These are phyloP conservation scores for Eutypa lata DNA, from an alignment of 2,329 filamentous ascomycete genomes.

Conservation along the genomic window DNA sequence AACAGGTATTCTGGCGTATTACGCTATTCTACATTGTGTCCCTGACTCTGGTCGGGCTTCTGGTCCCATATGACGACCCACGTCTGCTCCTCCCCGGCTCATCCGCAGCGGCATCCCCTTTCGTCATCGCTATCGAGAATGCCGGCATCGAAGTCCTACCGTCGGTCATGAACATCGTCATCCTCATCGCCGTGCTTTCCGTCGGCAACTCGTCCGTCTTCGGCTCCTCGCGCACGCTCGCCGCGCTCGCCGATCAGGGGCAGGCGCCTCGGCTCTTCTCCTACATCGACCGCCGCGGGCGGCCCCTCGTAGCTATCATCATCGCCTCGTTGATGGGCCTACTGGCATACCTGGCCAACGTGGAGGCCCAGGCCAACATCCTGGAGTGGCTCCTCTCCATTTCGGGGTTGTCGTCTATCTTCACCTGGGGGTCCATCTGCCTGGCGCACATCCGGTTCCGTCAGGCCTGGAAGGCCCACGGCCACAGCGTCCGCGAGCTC, in stretches of 20 bases:
- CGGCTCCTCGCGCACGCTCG: constrained; percentile 84
- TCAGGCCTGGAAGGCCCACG: constrained; percentile 67
- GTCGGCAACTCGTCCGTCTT: constrained; percentile 93
- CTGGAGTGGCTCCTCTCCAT: constrained; percentile 80
- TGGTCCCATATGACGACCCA: constrained; percentile 70
- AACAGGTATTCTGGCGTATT: constrained; percentile 95
- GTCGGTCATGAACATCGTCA: constrained; percentile 92
- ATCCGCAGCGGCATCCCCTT: constrained; percentile 76
- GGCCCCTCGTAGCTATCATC: constrained; percentile 71
- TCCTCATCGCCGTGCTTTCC: constrained; percentile 83
- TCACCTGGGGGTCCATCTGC: constrained; percentile 83
- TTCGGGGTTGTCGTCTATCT: constrained; percentile 69
- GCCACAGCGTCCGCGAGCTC: constrained; percentile 70
- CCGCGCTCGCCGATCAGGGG: constrained; percentile 82
- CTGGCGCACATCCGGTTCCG: constrained; percentile 92
- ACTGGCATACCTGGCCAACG: constrained; percentile 72
- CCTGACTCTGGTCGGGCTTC: constrained; percentile 73
- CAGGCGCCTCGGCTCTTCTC: constrained; percentile 75
- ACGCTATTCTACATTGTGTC: constrained; percentile 85
- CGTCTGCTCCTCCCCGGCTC: constrained; percentile 57
- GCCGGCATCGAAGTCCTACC: constrained; percentile 79
- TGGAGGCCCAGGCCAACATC: constrained; percentile 55
- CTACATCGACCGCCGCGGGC: constrained; percentile 80
- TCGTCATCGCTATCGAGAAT: constrained; percentile 84
- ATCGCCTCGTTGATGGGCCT: constrained; percentile 67